Evolutionary conservation across 164 flowering plant species (phyloP), one percentile per base, ranked within the genome.

Genomic region (Vitis riparia): DNA sequence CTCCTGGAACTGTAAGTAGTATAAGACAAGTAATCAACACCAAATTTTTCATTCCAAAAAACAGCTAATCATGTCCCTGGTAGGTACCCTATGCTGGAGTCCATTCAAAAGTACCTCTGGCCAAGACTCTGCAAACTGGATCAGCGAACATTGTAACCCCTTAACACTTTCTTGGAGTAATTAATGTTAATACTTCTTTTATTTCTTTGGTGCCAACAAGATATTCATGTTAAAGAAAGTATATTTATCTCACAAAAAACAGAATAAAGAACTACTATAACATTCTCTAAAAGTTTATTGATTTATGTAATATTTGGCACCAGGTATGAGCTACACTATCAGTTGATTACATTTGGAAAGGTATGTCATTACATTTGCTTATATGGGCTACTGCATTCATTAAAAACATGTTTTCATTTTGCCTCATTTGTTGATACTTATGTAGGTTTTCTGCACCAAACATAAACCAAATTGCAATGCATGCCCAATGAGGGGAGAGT

Each of bases 311-410:
- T 57, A 44, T 66, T 37, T 29, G 13, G n/a, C 12, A 56, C 16
- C 88, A 95, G 99, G 86, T 95, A 95, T 68, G 94, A 93, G 79
- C 83, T 95, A 37, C 99, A 95, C 73, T 95, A 91, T 77, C 98
- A 93, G 73, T 66, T 95, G 90, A 95, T 95, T 61, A 95, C 99
- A 51, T 95, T 95, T 71, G 99, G 98, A 71, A 95, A 95, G 98
- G 99, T 95, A 88, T 44, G 55, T 56, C 29, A 19, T 30, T 17
- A n/a, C 37, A 23, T 53, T 64, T n/a, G 13, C 10, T 23, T n/a
- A 37, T 44, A 51, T 51, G 9, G 27, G 47, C 47, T 30, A 11
- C 9, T 52, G 49, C 9, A 32, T 37, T 9, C 27, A 17, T 48
- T 23, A 11, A 14, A 27, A 49, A 2, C 6, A 52, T 32, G 11